Conservation (phyloP, 352 stramenopile genomes). For the Phytophthora multivora region DNA sequence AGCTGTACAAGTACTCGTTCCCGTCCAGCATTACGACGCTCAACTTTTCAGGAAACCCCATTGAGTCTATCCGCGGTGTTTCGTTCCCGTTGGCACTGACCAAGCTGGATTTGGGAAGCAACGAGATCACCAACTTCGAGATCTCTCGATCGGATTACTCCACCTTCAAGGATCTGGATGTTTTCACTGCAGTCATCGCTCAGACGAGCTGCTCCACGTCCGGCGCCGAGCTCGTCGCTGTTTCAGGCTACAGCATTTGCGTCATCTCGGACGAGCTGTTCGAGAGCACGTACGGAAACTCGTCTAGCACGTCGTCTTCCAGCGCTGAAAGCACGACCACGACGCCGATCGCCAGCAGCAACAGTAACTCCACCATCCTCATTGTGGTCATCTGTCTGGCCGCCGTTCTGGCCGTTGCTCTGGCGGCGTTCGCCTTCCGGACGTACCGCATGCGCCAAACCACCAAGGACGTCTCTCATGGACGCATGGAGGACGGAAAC, state of each 20-base stretch:
- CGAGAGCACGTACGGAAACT: slow-evolving; percentile 43
- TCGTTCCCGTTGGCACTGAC: slow-evolving; percentile 58
- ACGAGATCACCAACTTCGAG: slow-evolving; percentile 69
- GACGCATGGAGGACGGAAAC: slow-evolving; percentile 29
- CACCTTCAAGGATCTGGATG: slow-evolving; percentile 52
- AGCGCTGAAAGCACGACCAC: slow-evolving; percentile 28
- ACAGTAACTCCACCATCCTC: slow-evolving; percentile 49
- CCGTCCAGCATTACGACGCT: slow-evolving; percentile 49
- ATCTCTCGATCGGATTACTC: slow-evolving; percentile 67
- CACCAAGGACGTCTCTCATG: slow-evolving; percentile 22
- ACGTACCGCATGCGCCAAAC: slow-evolving; percentile 45
- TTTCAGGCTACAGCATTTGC: slow-evolving; percentile 49
- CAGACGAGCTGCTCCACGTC: slow-evolving; percentile 50
- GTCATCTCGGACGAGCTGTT: slow-evolving; percentile 75
- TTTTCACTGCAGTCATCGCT: slow-evolving; percentile 46
- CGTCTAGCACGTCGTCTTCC: slow-evolving; percentile 26
- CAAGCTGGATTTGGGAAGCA: slow-evolving; percentile 49
- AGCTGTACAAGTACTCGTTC: slow-evolving; percentile 61
- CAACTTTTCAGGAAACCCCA: slow-evolving; percentile 65
- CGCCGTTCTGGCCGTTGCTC: slow-evolving; percentile 48
- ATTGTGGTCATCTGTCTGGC: slow-evolving; percentile 65
- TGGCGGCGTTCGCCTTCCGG: slow-evolving; percentile 59
- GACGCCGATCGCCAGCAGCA: slow-evolving; percentile 25
- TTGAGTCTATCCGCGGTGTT: slow-evolving; percentile 59
- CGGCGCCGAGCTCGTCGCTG: slow-evolving; percentile 45